Evolutionary conservation across 2,329 filamentous ascomycete genomes (phyloP).

Genomic region (Colletotrichum tabaci): DNA sequence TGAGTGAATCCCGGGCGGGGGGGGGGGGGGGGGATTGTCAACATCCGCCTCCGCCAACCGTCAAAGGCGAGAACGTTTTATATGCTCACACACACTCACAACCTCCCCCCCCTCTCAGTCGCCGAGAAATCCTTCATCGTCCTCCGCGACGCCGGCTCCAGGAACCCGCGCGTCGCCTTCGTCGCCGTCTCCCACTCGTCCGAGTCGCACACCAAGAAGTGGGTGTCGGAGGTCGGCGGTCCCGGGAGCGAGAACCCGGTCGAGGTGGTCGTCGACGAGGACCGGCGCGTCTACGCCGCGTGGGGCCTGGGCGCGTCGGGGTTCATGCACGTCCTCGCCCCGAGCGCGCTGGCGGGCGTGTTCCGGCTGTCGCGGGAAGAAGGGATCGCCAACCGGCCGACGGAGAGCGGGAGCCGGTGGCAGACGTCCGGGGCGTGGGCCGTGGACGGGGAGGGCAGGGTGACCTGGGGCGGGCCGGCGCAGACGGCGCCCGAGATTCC

Average conservation of each 20-base stretch:
- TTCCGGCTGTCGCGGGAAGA: slow-evolving; percentile 73
- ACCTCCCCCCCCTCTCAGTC: slow-evolving; percentile 59
- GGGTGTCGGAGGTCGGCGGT: slow-evolving; percentile 70
- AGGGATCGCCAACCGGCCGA: slow-evolving; percentile 76
- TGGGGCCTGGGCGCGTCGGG: slow-evolving; percentile 77
- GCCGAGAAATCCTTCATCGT: slow-evolving; percentile 76
- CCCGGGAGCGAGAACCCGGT: slow-evolving; percentile 64
- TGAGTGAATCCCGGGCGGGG: slow-evolving; percentile 55
- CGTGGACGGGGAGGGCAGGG: slow-evolving; percentile 40
- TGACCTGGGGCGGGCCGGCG: slow-evolving; percentile 22
- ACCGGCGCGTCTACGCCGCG: slow-evolving; percentile 71
- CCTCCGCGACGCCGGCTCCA: slow-evolving; percentile 66
- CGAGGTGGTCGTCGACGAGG: slow-evolving; percentile 72
- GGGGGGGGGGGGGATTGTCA: too few relatives aligned
- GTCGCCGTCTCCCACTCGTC: slow-evolving; percentile 75
- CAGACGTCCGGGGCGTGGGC: slow-evolving; percentile 78
- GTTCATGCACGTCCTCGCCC: slow-evolving; percentile 75
- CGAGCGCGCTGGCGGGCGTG: slow-evolving; percentile 69
- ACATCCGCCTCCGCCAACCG: too few relatives aligned
- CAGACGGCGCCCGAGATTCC: slow-evolving; percentile 32
- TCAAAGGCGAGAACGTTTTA: neutral
- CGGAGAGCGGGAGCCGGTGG: slow-evolving; percentile 78
- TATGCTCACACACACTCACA: neutral
- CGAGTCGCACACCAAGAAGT: slow-evolving; percentile 66
- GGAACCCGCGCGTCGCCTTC: slow-evolving; percentile 67